These are phyloP conservation scores for Monosporascus sp. DNA, from an alignment of 2,329 filamentous ascomycete genomes.

Conservation along the genomic window DNA sequence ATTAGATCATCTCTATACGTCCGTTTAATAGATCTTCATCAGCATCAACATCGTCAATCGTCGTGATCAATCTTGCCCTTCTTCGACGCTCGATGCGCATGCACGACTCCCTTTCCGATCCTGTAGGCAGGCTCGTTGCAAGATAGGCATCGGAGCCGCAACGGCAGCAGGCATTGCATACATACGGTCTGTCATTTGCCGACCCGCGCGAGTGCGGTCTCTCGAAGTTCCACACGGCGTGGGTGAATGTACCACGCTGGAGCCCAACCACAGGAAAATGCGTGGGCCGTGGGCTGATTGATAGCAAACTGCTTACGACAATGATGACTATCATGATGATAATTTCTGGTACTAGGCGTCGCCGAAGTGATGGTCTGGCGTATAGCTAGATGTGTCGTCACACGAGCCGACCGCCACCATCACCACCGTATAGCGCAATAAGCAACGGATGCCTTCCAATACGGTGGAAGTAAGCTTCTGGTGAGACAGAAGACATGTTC, in stretches of 20 bases:
- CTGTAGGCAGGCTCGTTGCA: slow-evolving; percentile 17
- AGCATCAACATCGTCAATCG: too few relatives aligned
- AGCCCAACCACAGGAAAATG: too few relatives aligned
- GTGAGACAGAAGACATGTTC: background rate
- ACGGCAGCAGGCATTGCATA: slow-evolving; percentile 11
- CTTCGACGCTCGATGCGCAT: background rate
- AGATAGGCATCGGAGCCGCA: slow-evolving; percentile 8
- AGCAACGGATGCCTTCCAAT: background rate
- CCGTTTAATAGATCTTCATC: too few relatives aligned
- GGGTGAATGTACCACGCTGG: background rate
- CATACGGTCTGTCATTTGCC: background rate
- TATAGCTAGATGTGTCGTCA: too few relatives aligned
- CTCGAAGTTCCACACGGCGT: background rate
- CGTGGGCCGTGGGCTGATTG: slow-evolving; percentile 2
- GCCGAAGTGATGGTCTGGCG: too few relatives aligned
- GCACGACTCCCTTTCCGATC: slow-evolving; percentile 14
- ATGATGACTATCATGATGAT: too few relatives aligned
- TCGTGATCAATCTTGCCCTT: too few relatives aligned
- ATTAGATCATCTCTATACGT: too few relatives aligned
- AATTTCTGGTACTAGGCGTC: too few relatives aligned
- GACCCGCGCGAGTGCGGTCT: background rate
- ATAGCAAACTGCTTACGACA: too few relatives aligned
- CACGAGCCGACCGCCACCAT: too few relatives aligned
- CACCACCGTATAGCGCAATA: background rate
- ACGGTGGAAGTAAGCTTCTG: background rate